Evolutionary conservation across 2,329 filamentous ascomycete genomes (phyloP).

Genomic region (Hymenoscyphus fraxineus): DNA sequence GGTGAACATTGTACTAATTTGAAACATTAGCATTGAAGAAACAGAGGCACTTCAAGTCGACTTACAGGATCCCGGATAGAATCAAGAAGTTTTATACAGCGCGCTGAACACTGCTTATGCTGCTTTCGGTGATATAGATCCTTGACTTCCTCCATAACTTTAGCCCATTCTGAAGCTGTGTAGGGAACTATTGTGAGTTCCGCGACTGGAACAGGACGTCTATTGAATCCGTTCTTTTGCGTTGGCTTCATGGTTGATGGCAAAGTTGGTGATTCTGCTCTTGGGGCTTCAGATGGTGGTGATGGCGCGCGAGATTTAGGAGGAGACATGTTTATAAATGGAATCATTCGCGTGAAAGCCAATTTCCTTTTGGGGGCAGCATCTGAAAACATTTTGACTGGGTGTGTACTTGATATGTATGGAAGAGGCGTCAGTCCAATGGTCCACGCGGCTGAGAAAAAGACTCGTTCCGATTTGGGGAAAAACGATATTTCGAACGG

Average conservation of each 20-base stretch:
- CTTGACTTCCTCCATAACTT: constrained; percentile 33
- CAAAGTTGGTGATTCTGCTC: constrained; percentile 12
- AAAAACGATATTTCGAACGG: not conserved
- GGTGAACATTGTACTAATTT: constrained; percentile 26
- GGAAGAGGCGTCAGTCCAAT: not conserved
- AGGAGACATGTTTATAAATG: constrained; percentile 18
- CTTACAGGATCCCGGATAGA: constrained; percentile 31
- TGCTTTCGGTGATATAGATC: constrained; percentile 28
- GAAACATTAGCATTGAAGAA: constrained; percentile 4
- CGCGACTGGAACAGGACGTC: constrained; percentile 21
- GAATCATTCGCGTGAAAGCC: constrained; percentile 19
- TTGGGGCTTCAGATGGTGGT: constrained; percentile 8
- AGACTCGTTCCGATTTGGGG: not conserved
- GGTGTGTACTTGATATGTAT: constrained; percentile 1
- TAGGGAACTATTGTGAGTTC: constrained; percentile 26
- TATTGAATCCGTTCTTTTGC: constrained; percentile 9
- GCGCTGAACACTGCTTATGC: constrained; percentile 31
- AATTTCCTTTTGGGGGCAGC: constrained; percentile 15
- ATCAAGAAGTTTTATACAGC: constrained; percentile 31
- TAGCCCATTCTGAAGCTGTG: constrained; percentile 29
- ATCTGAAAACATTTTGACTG: constrained; percentile 1
- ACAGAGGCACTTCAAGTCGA: not conserved
- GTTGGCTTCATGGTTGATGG: constrained; percentile 7
- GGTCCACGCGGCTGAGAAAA: not conserved
- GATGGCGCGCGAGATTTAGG: constrained; percentile 10